These are phyloP conservation scores for Eudorina sp. DNA, from an alignment of 139 green algal genomes.

Conservation along the genomic window DNA sequence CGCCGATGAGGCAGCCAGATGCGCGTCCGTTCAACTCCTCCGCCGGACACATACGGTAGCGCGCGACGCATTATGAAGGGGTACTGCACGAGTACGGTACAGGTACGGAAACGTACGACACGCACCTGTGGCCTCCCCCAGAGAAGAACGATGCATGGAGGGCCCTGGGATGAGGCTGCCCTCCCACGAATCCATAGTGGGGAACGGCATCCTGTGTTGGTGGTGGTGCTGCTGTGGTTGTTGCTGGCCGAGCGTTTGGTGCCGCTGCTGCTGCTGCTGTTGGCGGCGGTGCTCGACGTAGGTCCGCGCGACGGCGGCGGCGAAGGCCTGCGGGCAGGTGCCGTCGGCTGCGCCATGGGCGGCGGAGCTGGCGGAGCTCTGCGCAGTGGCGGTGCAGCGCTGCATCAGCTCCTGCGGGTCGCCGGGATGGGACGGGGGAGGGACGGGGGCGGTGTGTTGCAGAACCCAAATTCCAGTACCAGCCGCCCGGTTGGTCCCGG, in stretches of 20 bases:
- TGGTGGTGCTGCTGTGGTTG: no score
- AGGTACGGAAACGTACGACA: no score
- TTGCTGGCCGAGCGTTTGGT: neutral
- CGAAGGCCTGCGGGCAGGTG: neutral
- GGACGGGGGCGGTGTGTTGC: no score
- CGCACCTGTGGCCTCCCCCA: neutral
- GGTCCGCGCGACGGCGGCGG: slow-evolving; percentile 24
- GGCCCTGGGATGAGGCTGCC: neutral
- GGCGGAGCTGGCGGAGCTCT: neutral
- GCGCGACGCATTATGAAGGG: no score
- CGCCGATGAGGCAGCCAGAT: no score
- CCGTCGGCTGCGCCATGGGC: neutral
- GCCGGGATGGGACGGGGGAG: neutral
- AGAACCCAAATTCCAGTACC: no score
- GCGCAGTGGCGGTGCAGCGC: neutral
- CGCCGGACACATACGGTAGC: no score
- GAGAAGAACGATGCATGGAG: neutral
- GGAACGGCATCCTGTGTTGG: no score
- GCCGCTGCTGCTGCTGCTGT: slow-evolving; percentile 21
- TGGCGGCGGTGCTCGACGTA: slow-evolving; percentile 37
- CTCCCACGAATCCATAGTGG: neutral
- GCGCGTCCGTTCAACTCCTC: no score
- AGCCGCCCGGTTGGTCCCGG: no score
- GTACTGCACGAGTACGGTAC: no score
- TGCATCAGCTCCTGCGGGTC: slow-evolving; percentile 15